phyloP scores from a whole-genome alignment of 352 stramenopile genomes.

The Phytophthora idaei region DNA sequence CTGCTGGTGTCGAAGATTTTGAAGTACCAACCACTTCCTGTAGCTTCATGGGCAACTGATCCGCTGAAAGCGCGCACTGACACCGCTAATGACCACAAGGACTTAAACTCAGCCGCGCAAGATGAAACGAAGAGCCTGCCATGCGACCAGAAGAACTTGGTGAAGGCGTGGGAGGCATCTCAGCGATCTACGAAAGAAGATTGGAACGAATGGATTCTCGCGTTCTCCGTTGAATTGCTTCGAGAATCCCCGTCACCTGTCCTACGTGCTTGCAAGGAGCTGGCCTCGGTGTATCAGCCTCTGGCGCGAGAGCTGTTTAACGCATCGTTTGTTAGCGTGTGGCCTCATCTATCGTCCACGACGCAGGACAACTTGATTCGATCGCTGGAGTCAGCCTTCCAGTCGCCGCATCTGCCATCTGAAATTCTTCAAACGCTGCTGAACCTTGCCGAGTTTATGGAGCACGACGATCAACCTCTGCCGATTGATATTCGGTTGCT shows the following conservation, averaged over 20 bases:
- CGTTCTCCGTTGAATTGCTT: constrained; percentile 97
- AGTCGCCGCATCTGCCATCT: constrained; percentile 91
- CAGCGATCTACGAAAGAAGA: constrained; percentile 92
- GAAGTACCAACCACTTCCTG: constrained; percentile 85
- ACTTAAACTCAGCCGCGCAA: constrained; percentile 33
- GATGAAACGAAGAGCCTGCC: constrained; percentile 83
- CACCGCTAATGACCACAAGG: constrained; percentile 40
- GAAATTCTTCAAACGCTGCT: constrained; percentile 98
- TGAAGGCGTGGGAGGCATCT: constrained; percentile 87
- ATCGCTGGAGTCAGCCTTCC: constrained; percentile 95
- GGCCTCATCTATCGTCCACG: constrained; percentile 94
- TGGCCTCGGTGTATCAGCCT: constrained; percentile 98
- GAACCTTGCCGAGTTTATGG: constrained; percentile 99
- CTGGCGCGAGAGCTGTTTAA: constrained; percentile 98
- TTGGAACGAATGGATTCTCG: constrained; percentile 99
- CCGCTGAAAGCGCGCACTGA: constrained; percentile 58
- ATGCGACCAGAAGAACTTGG: constrained; percentile 83
- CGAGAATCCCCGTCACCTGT: constrained; percentile 96
- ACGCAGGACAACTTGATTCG: constrained; percentile 94
- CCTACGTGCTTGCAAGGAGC: constrained; percentile 93
- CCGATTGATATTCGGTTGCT: constrained; percentile 98
- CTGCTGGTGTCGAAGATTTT: constrained; percentile 88
- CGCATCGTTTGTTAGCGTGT: constrained; percentile 98
- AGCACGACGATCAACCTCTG: constrained; percentile 97
- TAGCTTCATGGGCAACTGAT: constrained; percentile 83